Evolutionary conservation across 2,329 filamentous ascomycete genomes (phyloP).

Genomic region (Colletotrichum siamense): DNA sequence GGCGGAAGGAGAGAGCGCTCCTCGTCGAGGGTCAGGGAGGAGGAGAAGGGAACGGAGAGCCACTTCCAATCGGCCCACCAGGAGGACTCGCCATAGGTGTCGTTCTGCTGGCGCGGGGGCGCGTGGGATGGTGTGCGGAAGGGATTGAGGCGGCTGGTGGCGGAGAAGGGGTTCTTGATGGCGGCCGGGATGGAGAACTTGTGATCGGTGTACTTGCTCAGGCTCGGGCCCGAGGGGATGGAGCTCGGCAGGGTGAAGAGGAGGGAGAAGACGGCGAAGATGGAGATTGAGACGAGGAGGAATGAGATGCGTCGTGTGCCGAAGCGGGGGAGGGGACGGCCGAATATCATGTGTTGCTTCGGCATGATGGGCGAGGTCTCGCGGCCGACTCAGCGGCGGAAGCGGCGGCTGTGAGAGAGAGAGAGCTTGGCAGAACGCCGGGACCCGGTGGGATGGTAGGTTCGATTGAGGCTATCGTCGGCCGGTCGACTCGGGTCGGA

Average conservation of each 20-base stretch:
- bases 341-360: constrained; percentile 42
- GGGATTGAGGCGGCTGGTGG: constrained; percentile 63
- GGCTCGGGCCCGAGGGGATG: constrained; percentile 52
- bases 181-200: constrained; percentile 56
- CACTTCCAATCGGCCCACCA: constrained; percentile 94
- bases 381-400: not conserved
- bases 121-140: constrained; percentile 75
- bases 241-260: constrained; percentile 56
- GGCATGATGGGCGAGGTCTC: constrained; percentile 31
- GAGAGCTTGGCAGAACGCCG: not conserved
- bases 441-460: not conserved
- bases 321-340: constrained; percentile 55
- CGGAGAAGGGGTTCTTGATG: constrained; percentile 46
- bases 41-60: constrained; percentile 85
- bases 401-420: not conserved
- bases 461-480: not conserved
- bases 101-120: constrained; percentile 77
- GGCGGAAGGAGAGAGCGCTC: constrained; percentile 84
- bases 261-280: constrained; percentile 60
- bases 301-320: constrained; percentile 57
- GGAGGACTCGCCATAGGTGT: constrained; percentile 76
- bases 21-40: constrained; percentile 79
- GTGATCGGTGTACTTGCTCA: constrained; percentile 55
- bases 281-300: constrained; percentile 54
- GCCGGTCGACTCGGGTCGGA: not conserved